Base-by-base conservation (phyloP, 306 rosid genomes). In the Hippophae rhamnoides region DNA sequence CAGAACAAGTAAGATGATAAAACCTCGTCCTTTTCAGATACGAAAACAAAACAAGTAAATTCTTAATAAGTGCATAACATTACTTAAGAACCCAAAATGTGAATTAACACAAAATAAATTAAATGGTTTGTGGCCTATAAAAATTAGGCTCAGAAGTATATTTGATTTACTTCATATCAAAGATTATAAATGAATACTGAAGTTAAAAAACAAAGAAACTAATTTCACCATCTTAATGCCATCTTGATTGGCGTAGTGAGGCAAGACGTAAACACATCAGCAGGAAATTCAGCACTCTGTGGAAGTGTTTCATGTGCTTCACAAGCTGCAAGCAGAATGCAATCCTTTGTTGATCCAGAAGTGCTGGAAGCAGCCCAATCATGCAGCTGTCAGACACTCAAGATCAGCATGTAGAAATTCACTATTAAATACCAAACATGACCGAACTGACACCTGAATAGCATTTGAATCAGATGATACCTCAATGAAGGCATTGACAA, bases 201-300 rank as follows among this genome's bases (percentile, higher is more conserved):
- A n/a, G 67, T 50, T 52, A 72, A 65, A 41, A 47, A 65, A 44
- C 18, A 63, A 61, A 58, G 68, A 69, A 60, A 65, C 54, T 69
- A 65, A 72, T 14, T 59, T 89, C 78, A 93, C 99, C 99, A 93
- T 77, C 95, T 84, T 68, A 93, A 73, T 58, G 99, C 99, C 95
- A 82, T 93, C 90, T 93, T 93, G 63, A 89, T 88, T 43, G 99
- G 99, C 12, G 97, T 93, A 53, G 99, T 93, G 58, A 93, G 99
- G 79, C 97, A 93, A 49, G 99, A 82, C 54, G 99, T 93, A 76
- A 89, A 93, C 65, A 89, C 84, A 76, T 93, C 97, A 45, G 99
- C 99, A 27, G 97, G 99, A 78, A 93, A 93, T 73, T 93, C 99
- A 66, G 84, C 89, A 85, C 95, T 93, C 72, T 88, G 97, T 10